phyloP scores from a whole-genome alignment of 371 early-diverging fungal species.

The Zychaea mexicana region DNA sequence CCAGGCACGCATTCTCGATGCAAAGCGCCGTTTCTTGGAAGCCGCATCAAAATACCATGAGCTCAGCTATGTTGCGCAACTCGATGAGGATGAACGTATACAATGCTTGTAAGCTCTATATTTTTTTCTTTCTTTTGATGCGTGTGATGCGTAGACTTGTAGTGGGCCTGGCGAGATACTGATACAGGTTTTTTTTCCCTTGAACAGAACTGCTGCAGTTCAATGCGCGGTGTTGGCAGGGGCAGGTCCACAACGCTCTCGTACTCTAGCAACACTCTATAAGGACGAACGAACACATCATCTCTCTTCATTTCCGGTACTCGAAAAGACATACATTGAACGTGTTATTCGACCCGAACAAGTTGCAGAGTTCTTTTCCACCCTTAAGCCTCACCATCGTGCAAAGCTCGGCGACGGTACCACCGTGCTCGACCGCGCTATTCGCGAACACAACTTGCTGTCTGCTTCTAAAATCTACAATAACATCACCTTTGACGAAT shows the following conservation, averaged over 20 bases:
- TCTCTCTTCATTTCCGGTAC: conserved; percentile 67
- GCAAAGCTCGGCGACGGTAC: conserved; percentile 69
- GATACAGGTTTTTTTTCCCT: neutral
- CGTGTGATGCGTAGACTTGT: neutral
- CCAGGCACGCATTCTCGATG: conserved; percentile 87
- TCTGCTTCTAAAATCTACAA: conserved; percentile 88
- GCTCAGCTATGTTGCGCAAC: conserved; percentile 70
- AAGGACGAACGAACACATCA: conserved; percentile 86
- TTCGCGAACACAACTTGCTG: conserved; percentile 92
- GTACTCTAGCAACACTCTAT: conserved; percentile 88
- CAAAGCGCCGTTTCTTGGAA: conserved; percentile 83
- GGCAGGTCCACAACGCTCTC: conserved; percentile 89
- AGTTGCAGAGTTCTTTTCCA: conserved; percentile 76
- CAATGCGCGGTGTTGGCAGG: conserved; percentile 89
- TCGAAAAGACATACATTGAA: conserved; percentile 92
- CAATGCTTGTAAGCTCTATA: conserved; percentile 61
- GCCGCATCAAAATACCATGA: conserved; percentile 86
- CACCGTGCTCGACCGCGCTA: conserved; percentile 91
- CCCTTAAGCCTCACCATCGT: conserved; percentile 80
- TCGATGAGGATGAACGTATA: conserved; percentile 69
- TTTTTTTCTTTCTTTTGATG: neutral
- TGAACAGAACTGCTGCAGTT: conserved; percentile 61
- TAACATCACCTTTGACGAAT: conserved; percentile 83
- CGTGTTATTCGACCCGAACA: conserved; percentile 79
- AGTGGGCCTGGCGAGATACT: neutral